phyloP scores from a whole-genome alignment of 2,329 filamentous ascomycete species.

The Penicillium digitatum region DNA sequence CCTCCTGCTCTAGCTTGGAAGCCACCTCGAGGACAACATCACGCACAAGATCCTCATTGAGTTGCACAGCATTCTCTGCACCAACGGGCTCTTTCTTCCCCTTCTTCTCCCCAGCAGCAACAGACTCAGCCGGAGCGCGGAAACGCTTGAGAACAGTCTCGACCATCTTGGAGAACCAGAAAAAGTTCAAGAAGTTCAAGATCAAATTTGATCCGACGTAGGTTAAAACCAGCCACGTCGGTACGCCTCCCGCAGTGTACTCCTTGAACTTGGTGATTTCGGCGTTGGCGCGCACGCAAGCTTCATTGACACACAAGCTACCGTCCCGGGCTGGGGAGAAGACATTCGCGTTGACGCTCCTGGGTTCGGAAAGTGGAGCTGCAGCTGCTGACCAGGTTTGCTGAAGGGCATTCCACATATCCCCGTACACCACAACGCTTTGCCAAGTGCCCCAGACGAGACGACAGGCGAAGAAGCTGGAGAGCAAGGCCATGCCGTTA shows the following conservation, averaged over 20 bases:
- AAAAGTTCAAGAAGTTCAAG: slow-evolving; percentile 62
- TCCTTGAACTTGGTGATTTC: slow-evolving; percentile 51
- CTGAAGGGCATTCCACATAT: slow-evolving; percentile 55
- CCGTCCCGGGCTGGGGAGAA: slow-evolving; percentile 34
- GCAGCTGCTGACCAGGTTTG: slow-evolving; percentile 36
- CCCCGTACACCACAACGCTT: slow-evolving; percentile 55
- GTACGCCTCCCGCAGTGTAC: slow-evolving; percentile 41
- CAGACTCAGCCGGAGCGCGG: slow-evolving; percentile 34
- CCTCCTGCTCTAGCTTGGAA: slow-evolving; percentile 28
- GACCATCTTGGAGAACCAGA: slow-evolving; percentile 67
- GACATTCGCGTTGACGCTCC: slow-evolving; percentile 33
- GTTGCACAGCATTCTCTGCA: slow-evolving; percentile 12
- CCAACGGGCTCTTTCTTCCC: slow-evolving; percentile 4
- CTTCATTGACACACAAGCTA: slow-evolving; percentile 36
- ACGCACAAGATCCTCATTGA: slow-evolving; percentile 27
- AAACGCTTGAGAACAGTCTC: slow-evolving; percentile 62
- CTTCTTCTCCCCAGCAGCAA: slow-evolving; percentile 24
- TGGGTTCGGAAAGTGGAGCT: slow-evolving; percentile 25
- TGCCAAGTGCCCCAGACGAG: slow-evolving; percentile 62
- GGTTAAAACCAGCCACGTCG: slow-evolving; percentile 56
- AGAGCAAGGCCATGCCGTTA: slow-evolving; percentile 58
- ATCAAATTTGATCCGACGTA: slow-evolving; percentile 58
- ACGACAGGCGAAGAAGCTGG: slow-evolving; percentile 59
- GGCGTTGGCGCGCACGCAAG: slow-evolving; percentile 40
- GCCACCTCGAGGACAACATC: slow-evolving; percentile 38